Conservation (phyloP, 2,329 filamentous ascomycete genomes). For the Ophiostoma ulmi region DNA sequence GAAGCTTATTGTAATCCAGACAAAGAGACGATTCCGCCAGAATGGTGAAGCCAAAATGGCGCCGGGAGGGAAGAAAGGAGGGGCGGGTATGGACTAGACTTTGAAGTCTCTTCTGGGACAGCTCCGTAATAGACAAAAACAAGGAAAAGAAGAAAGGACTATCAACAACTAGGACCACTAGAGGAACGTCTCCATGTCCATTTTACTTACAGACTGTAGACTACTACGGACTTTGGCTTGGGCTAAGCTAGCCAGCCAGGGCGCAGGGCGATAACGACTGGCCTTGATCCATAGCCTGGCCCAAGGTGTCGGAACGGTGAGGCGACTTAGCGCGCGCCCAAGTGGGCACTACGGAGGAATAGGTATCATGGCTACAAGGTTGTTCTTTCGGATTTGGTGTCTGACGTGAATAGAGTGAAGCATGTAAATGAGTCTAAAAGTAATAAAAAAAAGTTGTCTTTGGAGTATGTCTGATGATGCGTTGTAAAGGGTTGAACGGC, state of each 20-base stretch:
- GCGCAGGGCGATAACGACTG: background rate
- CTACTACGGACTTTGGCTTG: too few species aligned
- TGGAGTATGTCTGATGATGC: background rate
- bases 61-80: background rate
- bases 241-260: background rate
- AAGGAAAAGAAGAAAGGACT: too few species aligned
- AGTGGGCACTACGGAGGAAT: background rate
- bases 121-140: too few species aligned
- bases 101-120: background rate
- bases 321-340: background rate
- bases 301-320: slow-evolving; percentile 5
- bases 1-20: background rate
- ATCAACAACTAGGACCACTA: background rate
- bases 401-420: too few species aligned
- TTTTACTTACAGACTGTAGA: background rate
- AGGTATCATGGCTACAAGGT: too few species aligned
- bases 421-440: too few species aligned
- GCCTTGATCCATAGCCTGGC: background rate
- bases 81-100: background rate
- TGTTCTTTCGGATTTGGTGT: too few species aligned
- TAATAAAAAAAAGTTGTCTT: background rate
- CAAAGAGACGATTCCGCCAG: slow-evolving; percentile 6
- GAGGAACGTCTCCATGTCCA: background rate
- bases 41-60: slow-evolving; percentile 8
- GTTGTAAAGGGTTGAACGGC: background rate